Percentiles rank a stretch among this genome's conserved stretches.
phyloP scores from a whole-genome alignment of 192 early-diverging fungal species.

The Funneliformis geosporum region DNA sequence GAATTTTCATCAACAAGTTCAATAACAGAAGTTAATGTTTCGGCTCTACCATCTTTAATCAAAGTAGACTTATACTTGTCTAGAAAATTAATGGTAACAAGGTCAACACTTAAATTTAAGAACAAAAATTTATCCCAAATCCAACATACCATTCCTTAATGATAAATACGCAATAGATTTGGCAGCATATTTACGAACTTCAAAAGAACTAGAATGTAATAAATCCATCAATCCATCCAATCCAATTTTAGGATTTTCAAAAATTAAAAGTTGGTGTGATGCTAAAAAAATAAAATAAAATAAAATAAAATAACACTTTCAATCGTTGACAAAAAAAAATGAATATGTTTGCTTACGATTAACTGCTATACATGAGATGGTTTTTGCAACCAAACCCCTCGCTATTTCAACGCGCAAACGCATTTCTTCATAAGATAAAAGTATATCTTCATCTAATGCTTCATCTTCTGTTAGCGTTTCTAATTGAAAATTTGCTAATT shows the following conservation, averaged over 20 bases:
- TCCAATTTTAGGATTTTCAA: slow-evolving; percentile 43
- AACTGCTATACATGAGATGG: slow-evolving; percentile 44
- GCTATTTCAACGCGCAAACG: slow-evolving; percentile 41
- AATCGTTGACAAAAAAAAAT: background rate
- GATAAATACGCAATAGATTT: slow-evolving; percentile 61
- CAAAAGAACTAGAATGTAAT: slow-evolving; percentile 43
- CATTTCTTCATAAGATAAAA: slow-evolving; percentile 39
- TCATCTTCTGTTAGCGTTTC: background rate
- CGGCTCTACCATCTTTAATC: slow-evolving; percentile 36
- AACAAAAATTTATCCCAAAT: slow-evolving; percentile 27
- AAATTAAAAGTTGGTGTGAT: slow-evolving; percentile 52
- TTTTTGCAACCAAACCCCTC: slow-evolving; percentile 46
- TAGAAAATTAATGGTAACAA: slow-evolving; percentile 22
- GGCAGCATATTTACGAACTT: slow-evolving; percentile 56
- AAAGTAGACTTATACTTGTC: slow-evolving; percentile 46
- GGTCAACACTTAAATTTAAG: slow-evolving; percentile 24
- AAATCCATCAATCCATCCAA: slow-evolving; percentile 45
- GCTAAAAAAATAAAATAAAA: slow-evolving; percentile 27
- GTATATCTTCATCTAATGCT: slow-evolving; percentile 20
- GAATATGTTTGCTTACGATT: slow-evolving; percentile 29
- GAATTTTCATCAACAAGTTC: background rate
- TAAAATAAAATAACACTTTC: background rate
- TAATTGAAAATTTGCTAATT: slow-evolving; percentile 32
- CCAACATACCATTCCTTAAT: slow-evolving; percentile 50
- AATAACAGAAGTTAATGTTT: background rate